Evolutionary conservation across 2,329 filamentous ascomycete genomes (phyloP).

Genomic region (Coleophoma eucalyptorum): DNA sequence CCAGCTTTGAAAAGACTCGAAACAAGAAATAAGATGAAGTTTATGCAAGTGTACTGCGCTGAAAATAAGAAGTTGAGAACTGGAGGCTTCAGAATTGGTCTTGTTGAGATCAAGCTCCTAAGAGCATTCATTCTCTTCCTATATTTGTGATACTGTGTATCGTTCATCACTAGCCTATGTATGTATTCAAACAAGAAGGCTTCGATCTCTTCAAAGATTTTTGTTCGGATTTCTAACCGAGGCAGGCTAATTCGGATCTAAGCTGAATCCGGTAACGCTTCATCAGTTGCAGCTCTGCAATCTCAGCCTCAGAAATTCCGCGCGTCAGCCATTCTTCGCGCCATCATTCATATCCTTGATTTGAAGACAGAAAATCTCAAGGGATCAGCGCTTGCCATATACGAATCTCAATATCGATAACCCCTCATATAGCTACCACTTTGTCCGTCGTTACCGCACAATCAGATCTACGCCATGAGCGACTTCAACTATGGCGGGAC

Average conservation of each 20-base stretch:
- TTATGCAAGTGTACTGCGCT: neutral
- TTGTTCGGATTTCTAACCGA: no score
- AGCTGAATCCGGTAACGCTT: no score
- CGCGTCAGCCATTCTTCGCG: neutral
- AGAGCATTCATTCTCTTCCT: conserved; percentile 65
- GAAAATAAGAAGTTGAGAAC: neutral
- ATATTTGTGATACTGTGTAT: conserved; percentile 53
- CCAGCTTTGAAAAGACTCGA: no score
- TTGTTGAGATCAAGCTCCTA: conserved; percentile 53
- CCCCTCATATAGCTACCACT: no score
- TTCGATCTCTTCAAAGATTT: neutral
- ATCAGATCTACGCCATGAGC: conserved; percentile 46
- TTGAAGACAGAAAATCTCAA: no score
- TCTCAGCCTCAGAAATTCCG: neutral
- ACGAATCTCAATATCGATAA: no score
- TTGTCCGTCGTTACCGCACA: conserved; percentile 1
- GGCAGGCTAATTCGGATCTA: no score
- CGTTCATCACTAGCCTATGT: conserved; percentile 58
- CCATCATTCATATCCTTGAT: no score
- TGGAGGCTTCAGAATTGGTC: conserved; percentile 55
- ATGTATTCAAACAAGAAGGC: conserved; percentile 24
- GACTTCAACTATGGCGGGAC: conserved; percentile 71
- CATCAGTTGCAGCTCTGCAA: neutral
- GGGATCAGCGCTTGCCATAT: no score
- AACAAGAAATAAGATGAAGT: no score